Conservation (phyloP, 306 rosid species). For the Calophaca sinica region DNA sequence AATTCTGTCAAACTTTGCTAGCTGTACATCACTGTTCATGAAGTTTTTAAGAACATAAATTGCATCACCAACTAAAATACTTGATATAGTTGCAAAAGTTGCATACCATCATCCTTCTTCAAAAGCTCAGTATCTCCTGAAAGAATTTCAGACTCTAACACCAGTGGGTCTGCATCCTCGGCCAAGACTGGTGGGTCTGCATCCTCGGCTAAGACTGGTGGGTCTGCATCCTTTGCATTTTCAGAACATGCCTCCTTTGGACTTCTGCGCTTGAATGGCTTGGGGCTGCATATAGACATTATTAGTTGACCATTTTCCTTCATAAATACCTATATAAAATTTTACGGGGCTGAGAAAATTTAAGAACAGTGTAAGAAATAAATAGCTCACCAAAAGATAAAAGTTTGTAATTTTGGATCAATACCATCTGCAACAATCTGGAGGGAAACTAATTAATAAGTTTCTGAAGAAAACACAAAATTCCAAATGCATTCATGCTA, state of each 20-base stretch:
- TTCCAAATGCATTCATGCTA: constrained; percentile 34
- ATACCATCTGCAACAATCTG: constrained; percentile 64
- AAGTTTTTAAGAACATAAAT: constrained; percentile 29
- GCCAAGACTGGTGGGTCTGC: constrained; percentile 30
- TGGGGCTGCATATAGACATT: constrained; percentile 61
- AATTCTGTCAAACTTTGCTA: constrained; percentile 14
- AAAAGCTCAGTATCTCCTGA: constrained; percentile 51
- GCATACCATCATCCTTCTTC: constrained; percentile 67
- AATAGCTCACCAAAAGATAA: constrained; percentile 62
- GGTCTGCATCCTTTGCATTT: constrained; percentile 52
- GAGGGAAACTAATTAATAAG: constrained; percentile 37
- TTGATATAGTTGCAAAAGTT: constrained; percentile 37
- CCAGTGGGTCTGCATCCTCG: constrained; percentile 44
- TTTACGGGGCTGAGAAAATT: constrained; percentile 33
- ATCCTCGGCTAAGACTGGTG: constrained; percentile 13
- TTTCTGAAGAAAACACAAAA: constrained; percentile 26
- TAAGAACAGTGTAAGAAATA: constrained; percentile 32
- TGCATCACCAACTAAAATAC: constrained; percentile 32
- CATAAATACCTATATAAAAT: constrained; percentile 34
- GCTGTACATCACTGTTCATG: neutral
- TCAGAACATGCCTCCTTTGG: constrained; percentile 44
- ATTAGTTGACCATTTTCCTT: constrained; percentile 45
- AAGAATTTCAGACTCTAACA: constrained; percentile 47
- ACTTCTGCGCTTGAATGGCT: constrained; percentile 56
- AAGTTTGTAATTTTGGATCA: constrained; percentile 72